These are phyloP conservation scores for Penicillium crustosum DNA, from an alignment of 2,329 filamentous ascomycete genomes.

Conservation along the genomic window DNA sequence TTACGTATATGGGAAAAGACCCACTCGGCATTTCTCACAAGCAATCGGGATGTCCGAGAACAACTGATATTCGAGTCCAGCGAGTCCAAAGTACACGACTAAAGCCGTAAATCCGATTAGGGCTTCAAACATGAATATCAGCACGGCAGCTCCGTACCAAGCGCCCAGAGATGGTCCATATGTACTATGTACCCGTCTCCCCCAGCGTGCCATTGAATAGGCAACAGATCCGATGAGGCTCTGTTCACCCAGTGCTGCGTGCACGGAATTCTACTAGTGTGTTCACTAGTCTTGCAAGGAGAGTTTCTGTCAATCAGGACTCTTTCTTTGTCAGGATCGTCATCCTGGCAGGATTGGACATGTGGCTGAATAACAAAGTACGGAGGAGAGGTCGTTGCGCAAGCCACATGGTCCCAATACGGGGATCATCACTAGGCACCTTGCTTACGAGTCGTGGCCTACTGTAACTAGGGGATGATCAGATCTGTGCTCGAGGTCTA, in stretches of 20 bases:
- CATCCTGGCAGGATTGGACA: background rate
- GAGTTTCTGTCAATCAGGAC: background rate
- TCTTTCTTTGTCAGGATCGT: background rate
- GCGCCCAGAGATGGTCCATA: no score
- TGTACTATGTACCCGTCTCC: background rate
- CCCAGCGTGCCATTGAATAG: background rate
- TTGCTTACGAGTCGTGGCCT: background rate
- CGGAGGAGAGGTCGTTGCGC: background rate
- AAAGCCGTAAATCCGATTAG: background rate
- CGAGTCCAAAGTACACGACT: background rate
- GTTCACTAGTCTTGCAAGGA: conserved; percentile 2
- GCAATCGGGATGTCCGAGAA: background rate
- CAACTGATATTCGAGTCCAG: background rate
- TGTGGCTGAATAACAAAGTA: background rate
- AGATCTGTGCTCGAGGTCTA: background rate
- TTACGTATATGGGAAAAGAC: background rate
- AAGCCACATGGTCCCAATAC: conserved; percentile 3
- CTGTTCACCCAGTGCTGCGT: conserved; percentile 8
- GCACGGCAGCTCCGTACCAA: background rate
- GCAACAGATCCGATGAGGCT: conserved; percentile 4
- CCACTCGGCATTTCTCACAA: background rate
- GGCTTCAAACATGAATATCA: background rate
- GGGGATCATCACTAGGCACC: background rate
- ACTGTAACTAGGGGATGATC: background rate
- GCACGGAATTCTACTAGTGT: conserved; percentile 7